Evolutionary conservation across 306 rosid genomes (phyloP).

Genomic region (Citrullus amarus): DNA sequence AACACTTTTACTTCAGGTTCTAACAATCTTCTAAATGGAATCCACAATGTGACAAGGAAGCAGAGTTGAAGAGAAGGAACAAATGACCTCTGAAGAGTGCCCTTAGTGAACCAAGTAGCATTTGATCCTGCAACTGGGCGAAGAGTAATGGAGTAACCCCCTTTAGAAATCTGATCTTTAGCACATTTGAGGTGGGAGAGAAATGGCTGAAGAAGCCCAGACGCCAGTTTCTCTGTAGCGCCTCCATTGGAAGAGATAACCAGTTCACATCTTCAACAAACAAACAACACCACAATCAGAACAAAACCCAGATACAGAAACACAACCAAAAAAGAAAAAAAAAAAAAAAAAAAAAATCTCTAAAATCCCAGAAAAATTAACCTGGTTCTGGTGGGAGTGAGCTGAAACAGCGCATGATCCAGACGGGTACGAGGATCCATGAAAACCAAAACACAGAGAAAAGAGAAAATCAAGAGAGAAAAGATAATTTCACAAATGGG

Average conservation of each 20-base stretch:
- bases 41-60: background rate
- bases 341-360: background rate
- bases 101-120: conserved; percentile 92
- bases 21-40: background rate
- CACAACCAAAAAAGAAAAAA: background rate
- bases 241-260: conserved; percentile 45
- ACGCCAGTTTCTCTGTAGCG: conserved; percentile 68
- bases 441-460: conserved; percentile 10
- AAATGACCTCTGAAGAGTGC: conserved; percentile 71
- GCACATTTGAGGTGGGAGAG: conserved; percentile 67
- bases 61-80: background rate
- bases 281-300: background rate
- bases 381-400: conserved; percentile 98
- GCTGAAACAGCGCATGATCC: conserved; percentile 92
- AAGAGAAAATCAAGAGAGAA: background rate
- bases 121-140: conserved; percentile 33
- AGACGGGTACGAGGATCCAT: conserved; percentile 79
- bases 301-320: conserved; percentile 4
- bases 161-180: conserved; percentile 93
- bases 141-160: conserved; percentile 85
- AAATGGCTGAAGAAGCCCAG: conserved; percentile 86
- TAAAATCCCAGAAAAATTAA: conserved; percentile 10
- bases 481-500: conserved; percentile 13
- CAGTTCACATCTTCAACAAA: conserved; percentile 58
- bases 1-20: background rate